Percentiles rank a stretch among this genome's conserved stretches.
Conservation (phyloP, 2,329 filamentous ascomycete genomes). For the Botrytis porri region DNA sequence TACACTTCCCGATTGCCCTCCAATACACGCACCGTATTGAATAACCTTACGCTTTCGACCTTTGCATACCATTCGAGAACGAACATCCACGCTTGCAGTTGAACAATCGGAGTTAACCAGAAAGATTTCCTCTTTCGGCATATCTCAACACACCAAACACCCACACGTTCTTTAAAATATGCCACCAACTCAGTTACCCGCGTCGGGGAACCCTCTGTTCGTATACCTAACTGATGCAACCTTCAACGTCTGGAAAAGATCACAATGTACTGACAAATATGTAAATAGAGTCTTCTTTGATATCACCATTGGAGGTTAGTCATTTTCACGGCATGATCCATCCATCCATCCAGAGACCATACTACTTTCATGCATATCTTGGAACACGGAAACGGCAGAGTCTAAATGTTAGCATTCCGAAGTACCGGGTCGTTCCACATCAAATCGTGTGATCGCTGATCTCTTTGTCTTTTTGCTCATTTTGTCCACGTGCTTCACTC, state of each 20-base stretch:
- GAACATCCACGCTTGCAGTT: neutral
- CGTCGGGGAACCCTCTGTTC: constrained; percentile 46
- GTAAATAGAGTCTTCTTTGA: constrained; percentile 57
- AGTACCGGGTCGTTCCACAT: neutral
- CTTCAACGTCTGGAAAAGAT: neutral
- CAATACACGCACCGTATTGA: neutral
- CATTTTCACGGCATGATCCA: constrained; percentile 7
- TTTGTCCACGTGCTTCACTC: neutral
- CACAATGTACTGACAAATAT: constrained; percentile 24
- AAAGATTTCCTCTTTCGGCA: neutral
- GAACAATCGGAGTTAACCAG: neutral
- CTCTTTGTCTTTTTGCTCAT: neutral
- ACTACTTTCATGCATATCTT: neutral
- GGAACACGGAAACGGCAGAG: neutral
- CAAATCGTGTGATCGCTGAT: neutral
- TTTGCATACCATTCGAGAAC: neutral
- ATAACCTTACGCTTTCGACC: neutral
- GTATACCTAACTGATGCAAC: constrained; percentile 31
- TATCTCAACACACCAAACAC: neutral
- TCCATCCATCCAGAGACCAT: neutral
- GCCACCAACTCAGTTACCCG: constrained; percentile 42
- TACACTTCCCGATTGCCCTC: neutral
- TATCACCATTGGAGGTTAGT: constrained; percentile 72
- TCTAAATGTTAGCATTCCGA: neutral
- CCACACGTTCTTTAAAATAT: constrained; percentile 28